Evolutionary conservation across 2,329 filamentous ascomycete genomes (phyloP).

Genomic region (Botryotinia convoluta): DNA sequence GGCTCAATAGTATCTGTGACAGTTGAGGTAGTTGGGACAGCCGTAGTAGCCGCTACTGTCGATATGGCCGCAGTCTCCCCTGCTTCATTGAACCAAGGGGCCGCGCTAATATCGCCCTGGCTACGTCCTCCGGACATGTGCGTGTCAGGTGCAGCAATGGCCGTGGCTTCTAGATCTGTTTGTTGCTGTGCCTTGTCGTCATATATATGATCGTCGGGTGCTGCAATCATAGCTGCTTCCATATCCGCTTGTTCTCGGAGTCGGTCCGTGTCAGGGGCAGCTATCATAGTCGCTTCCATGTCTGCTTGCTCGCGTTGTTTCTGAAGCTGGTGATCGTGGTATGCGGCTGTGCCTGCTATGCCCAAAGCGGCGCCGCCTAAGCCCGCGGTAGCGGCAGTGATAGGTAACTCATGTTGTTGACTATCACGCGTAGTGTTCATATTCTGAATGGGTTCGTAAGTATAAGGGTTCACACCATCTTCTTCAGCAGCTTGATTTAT

Average conservation of each 20-base stretch:
- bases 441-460: conserved; percentile 36
- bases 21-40: conserved; percentile 8
- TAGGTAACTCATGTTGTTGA: conserved; percentile 14
- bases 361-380: conserved; percentile 29
- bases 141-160: conserved; percentile 22
- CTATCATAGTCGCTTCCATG: conserved; percentile 28
- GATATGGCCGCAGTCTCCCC: conserved; percentile 8
- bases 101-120: conserved; percentile 22
- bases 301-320: conserved; percentile 24
- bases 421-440: conserved; percentile 15
- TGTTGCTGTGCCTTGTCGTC: conserved; percentile 23
- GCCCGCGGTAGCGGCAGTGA: conserved; percentile 24
- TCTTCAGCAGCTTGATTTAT: conserved; percentile 50
- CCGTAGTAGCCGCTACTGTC: background rate
- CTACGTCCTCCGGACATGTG: conserved; percentile 31
- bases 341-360: conserved; percentile 24
- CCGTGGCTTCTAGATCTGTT: conserved; percentile 25
- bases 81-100: background rate
- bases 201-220: conserved; percentile 27
- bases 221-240: conserved; percentile 32
- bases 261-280: conserved; percentile 30
- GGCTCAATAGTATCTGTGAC: background rate
- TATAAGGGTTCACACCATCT: conserved; percentile 59
- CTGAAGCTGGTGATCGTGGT: conserved; percentile 21
- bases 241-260: conserved; percentile 25